Evolutionary conservation across 345 rosid species (phyloP).

Genomic region (Noccaea caerulescens): DNA sequence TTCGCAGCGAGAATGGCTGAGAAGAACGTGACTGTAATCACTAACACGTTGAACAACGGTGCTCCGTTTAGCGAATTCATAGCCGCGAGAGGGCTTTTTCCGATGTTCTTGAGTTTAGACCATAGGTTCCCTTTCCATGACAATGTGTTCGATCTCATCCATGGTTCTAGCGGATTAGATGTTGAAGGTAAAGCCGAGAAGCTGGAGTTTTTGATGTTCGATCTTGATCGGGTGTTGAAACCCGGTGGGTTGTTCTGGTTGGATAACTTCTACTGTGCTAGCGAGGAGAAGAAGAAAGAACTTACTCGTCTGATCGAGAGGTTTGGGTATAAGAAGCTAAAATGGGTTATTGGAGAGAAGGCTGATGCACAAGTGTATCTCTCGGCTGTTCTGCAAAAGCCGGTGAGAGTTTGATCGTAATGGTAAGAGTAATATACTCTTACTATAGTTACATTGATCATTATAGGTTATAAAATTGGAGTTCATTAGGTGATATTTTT

Average conservation of each 20-base stretch:
- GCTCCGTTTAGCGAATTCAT: conserved; percentile 84
- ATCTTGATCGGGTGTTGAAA: conserved; percentile 78
- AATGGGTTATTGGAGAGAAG: conserved; percentile 94
- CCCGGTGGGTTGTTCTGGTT: conserved; percentile 90
- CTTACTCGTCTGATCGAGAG: conserved; percentile 80
- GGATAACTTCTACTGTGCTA: conserved; percentile 74
- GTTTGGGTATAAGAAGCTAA: conserved; percentile 89
- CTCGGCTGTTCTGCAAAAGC: conserved; percentile 95
- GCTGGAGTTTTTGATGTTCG: conserved; percentile 95
- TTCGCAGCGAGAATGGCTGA: conserved; percentile 96
- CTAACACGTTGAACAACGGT: conserved; percentile 69
- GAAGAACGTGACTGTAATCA: conserved; percentile 78
- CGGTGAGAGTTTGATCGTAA: conserved; percentile 54
- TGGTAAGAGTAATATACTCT: conserved; percentile 21
- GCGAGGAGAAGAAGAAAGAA: conserved; percentile 67
- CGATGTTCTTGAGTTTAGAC: conserved; percentile 82
- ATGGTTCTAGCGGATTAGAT: conserved; percentile 71
- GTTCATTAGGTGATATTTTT: conserved; percentile 23
- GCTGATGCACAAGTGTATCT: conserved; percentile 63
- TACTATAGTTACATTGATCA: conserved; percentile 28
- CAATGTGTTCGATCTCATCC: conserved; percentile 81
- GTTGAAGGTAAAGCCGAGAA: conserved; percentile 68
- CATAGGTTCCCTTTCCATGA: conserved; percentile 92
- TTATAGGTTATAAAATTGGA: conserved; percentile 30
- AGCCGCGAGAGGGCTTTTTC: conserved; percentile 87